Conservation (phyloP, 805 yeast species). For the Zygosaccharomyces gambellarensis region DNA sequence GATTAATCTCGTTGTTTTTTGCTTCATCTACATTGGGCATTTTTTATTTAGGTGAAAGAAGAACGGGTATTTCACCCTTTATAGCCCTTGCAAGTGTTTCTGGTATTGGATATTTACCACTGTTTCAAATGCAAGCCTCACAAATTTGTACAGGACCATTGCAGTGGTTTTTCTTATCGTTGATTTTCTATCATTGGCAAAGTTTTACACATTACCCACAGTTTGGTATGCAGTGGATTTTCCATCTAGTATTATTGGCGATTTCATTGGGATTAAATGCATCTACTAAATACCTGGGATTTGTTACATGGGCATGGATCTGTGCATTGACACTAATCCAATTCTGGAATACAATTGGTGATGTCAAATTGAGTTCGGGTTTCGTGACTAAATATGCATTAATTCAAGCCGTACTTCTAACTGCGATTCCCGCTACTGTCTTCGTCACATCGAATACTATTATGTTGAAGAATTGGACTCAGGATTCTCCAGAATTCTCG, state of each 20-base stretch:
- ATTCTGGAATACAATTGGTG: conserved; percentile 69
- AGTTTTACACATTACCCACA: conserved; percentile 43
- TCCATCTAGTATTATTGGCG: conserved; percentile 45
- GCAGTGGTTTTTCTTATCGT: conserved; percentile 41
- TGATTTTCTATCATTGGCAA: conserved; percentile 50
- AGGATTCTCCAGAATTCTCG: conserved; percentile 17
- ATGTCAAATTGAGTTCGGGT: conserved; percentile 44
- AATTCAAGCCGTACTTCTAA: conserved; percentile 39
- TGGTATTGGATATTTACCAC: conserved; percentile 18
- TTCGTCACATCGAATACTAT: conserved; percentile 54
- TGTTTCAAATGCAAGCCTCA: conserved; percentile 16
- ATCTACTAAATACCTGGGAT: conserved; percentile 68
- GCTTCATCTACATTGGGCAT: conserved; percentile 13
- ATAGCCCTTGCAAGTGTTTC: conserved; percentile 36
- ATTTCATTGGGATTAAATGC: conserved; percentile 50
- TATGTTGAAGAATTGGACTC: conserved; percentile 36
- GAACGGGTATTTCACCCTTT: conserved; percentile 38
- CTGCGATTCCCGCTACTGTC: conserved; percentile 52
- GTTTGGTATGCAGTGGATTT: conserved; percentile 50
- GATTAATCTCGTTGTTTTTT: conserved; percentile 13
- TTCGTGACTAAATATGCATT: conserved; percentile 40
- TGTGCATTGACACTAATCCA: conserved; percentile 44
- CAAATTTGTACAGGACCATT: conserved; percentile 37
- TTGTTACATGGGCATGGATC: conserved; percentile 64
- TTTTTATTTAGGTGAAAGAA: conserved; percentile 22